Conservation (phyloP, 345 rosid genomes). For the Gossypium raimondii region DNA sequence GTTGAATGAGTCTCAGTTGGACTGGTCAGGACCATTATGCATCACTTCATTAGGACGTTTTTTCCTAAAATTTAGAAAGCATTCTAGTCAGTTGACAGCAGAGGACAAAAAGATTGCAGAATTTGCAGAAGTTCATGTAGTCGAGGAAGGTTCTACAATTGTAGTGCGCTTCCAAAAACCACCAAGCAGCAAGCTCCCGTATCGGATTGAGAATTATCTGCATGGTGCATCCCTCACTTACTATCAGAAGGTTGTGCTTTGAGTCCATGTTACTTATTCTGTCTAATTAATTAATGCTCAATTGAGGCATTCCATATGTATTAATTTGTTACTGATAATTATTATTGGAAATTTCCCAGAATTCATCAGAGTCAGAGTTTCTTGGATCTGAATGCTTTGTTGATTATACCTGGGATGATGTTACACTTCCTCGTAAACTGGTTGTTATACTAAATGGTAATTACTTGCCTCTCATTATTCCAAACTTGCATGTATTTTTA, state of each 20-base stretch:
- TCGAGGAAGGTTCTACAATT: conserved; percentile 81
- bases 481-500: background rate
- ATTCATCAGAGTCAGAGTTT: conserved; percentile 70
- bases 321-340: conserved; percentile 10
- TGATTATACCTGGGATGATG: conserved; percentile 92
- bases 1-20: conserved; percentile 45
- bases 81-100: conserved; percentile 41
- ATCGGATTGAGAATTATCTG: conserved; percentile 80
- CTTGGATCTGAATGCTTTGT: conserved; percentile 62
- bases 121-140: conserved; percentile 71
- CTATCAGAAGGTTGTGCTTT: conserved; percentile 76
- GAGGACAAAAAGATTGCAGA: conserved; percentile 31
- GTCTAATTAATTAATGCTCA: background rate
- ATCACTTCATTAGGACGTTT: conserved; percentile 80
- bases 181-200: conserved; percentile 63
- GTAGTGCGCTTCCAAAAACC: conserved; percentile 72
- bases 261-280: conserved; percentile 21
- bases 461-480: conserved; percentile 10
- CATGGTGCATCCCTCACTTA: conserved; percentile 57
- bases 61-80: conserved; percentile 74
- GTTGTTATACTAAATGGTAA: conserved; percentile 73
- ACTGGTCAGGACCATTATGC: conserved; percentile 95
- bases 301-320: conserved; percentile 6
- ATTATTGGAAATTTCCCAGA: conserved; percentile 42
- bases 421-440: conserved; percentile 79